These are phyloP conservation scores for Coniochaeta pulveracea DNA, from an alignment of 2,329 filamentous ascomycete genomes.

Conservation along the genomic window DNA sequence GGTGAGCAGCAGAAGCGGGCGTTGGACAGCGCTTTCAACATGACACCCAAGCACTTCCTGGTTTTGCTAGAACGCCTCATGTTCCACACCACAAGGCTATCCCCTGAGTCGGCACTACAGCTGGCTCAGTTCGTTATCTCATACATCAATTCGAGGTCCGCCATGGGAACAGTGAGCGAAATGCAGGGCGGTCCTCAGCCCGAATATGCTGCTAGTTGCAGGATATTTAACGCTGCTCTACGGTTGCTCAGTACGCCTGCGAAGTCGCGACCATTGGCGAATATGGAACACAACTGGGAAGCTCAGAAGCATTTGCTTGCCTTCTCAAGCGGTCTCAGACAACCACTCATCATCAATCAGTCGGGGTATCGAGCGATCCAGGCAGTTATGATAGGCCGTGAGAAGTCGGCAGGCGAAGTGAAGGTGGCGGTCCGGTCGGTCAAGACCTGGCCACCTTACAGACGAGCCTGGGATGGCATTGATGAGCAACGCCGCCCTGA, in stretches of 20 bases:
- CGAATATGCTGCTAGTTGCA: conserved; percentile 18
- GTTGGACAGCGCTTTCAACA: conserved; percentile 12
- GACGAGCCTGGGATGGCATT: conserved; percentile 43
- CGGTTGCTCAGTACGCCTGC: conserved; percentile 23
- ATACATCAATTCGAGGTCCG: conserved; percentile 15
- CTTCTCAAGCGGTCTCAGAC: conserved; percentile 34
- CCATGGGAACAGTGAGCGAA: no score
- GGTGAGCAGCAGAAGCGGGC: conserved; percentile 4
- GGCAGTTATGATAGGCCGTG: conserved; percentile 37
- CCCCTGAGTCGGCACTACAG: conserved; percentile 15
- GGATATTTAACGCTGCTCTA: conserved; percentile 29
- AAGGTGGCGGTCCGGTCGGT: conserved; percentile 35
- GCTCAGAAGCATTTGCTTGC: conserved; percentile 42
- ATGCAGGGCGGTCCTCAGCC: conserved; percentile 8
- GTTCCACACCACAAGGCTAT: conserved; percentile 13
- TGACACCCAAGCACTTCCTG: conserved; percentile 13
- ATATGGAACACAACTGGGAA: conserved; percentile 41
- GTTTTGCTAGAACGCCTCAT: conserved; percentile 11
- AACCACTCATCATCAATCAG: conserved; percentile 37
- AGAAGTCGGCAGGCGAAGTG: conserved; percentile 39
- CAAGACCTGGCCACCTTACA: conserved; percentile 49
- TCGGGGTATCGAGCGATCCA: conserved; percentile 43
- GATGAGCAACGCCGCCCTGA: conserved; percentile 41
- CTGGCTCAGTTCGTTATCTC: conserved; percentile 11
- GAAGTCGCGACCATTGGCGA: conserved; percentile 15